phyloP scores from a whole-genome alignment of 441 rosid species.

The Corymbia calophylla region DNA sequence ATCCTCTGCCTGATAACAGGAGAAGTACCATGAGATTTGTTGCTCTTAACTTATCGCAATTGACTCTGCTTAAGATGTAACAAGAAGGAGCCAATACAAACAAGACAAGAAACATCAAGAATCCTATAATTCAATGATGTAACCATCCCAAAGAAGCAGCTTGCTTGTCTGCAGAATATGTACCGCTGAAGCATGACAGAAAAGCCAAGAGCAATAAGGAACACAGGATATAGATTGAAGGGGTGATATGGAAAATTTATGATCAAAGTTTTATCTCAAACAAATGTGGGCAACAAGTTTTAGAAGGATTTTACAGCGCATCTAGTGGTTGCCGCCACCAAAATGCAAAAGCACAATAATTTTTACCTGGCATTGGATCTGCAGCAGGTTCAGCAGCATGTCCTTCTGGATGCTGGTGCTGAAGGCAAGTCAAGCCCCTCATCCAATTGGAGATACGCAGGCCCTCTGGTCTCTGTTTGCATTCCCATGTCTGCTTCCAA shows the following conservation, averaged over 20 bases:
- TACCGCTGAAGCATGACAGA: background rate
- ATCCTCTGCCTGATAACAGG: background rate
- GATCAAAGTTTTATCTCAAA: background rate
- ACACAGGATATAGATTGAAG: background rate
- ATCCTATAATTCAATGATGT: background rate
- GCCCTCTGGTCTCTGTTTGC: background rate
- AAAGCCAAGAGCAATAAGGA: background rate
- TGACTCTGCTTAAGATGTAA: background rate
- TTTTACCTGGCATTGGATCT: background rate
- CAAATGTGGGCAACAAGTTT: background rate
- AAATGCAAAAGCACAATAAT: background rate
- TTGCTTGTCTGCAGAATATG: background rate
- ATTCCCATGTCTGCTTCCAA: conserved; percentile 55
- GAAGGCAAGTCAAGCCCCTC: background rate
- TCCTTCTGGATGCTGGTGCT: background rate
- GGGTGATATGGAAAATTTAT: background rate
- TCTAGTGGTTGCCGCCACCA: background rate
- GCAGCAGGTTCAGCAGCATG: background rate
- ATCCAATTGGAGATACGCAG: background rate
- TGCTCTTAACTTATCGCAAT: background rate
- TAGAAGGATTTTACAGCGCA: background rate
- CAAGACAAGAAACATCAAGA: background rate
- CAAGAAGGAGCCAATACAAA: background rate
- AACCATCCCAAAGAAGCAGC: background rate
- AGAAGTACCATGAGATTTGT: background rate